A percentile compares a stretch with the other conserved stretches of the same genome.
Conservation (phyloP, 148 eudicot species). For the Hydrangea macrophylla region DNA sequence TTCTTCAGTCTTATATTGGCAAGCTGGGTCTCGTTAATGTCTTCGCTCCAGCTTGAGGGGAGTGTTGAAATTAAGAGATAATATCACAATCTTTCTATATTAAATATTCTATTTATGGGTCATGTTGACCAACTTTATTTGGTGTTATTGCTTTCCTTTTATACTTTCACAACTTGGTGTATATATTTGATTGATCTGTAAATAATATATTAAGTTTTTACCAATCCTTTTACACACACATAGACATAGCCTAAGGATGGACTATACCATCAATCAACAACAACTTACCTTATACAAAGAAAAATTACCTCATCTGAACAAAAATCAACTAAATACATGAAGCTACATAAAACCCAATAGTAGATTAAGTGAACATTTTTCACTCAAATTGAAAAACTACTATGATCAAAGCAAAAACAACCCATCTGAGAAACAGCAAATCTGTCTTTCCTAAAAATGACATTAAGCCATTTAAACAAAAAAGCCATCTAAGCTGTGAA, state of each 20-base stretch:
- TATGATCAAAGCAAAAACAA: constrained; percentile 2
- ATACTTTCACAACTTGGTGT: neutral
- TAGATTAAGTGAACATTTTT: neutral
- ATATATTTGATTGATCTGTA: no score
- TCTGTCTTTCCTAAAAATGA: neutral
- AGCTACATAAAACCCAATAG: neutral
- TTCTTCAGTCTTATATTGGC: no score
- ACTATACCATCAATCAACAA: neutral
- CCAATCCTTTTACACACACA: neutral
- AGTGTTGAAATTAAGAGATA: no score
- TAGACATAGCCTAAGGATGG: neutral
- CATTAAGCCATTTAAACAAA: neutral
- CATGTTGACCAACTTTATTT: no score
- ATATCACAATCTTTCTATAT: no score
- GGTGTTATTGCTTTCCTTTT: neutral
- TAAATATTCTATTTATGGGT: no score
- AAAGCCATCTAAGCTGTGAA: constrained; percentile 18
- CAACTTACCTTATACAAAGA: neutral
- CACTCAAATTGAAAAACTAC: neutral
- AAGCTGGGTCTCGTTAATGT: no score
- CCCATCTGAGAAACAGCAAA: neutral
- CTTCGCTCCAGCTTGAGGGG: no score
- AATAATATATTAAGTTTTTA: neutral
- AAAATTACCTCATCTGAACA: neutral
- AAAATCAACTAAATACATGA: neutral